phyloP scores from a whole-genome alignment of 805 yeast species.

The Starmerella roubikii region DNA sequence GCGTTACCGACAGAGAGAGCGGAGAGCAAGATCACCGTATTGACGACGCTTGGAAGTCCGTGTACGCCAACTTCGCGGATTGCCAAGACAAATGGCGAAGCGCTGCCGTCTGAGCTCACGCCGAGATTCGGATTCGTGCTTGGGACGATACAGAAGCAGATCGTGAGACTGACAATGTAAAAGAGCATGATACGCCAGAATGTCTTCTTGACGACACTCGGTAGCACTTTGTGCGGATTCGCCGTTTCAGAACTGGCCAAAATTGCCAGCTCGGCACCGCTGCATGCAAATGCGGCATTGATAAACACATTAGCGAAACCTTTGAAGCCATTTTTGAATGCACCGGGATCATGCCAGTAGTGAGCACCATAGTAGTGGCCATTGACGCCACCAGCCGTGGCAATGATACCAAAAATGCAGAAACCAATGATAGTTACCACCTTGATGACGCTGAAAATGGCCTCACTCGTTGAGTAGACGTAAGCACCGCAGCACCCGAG shows the following conservation, averaged over 20 bases:
- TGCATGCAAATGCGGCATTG: slow-evolving; percentile 56
- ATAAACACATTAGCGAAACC: slow-evolving; percentile 53
- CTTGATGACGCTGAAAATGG: slow-evolving; percentile 40
- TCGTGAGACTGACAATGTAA: slow-evolving; percentile 45
- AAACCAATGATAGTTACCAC: slow-evolving; percentile 44
- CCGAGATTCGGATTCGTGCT: slow-evolving; percentile 39
- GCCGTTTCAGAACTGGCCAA: slow-evolving; percentile 64
- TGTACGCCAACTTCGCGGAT: slow-evolving; percentile 50
- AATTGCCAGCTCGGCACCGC: slow-evolving; percentile 63
- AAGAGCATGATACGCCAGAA: slow-evolving; percentile 70
- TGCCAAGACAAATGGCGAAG: slow-evolving; percentile 65
- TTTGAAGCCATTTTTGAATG: slow-evolving; percentile 46
- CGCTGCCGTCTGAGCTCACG: slow-evolving; percentile 42
- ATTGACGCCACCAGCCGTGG: slow-evolving; percentile 43
- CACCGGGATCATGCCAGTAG: slow-evolving; percentile 54
- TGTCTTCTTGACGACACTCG: slow-evolving; percentile 65
- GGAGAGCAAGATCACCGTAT: slow-evolving; percentile 55
- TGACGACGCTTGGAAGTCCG: slow-evolving; percentile 56
- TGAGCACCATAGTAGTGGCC: slow-evolving; percentile 41
- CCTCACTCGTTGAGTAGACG: slow-evolving; percentile 51
- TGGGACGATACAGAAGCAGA: slow-evolving; percentile 62
- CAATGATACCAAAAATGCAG: slow-evolving; percentile 41
- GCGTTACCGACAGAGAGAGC: slow-evolving; percentile 63
- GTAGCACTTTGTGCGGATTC: slow-evolving; percentile 53
- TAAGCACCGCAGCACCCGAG: slow-evolving; percentile 39